These are phyloP conservation scores for Stephania japonica DNA, from an alignment of 164 flowering plant genomes.

Conservation along the genomic window DNA sequence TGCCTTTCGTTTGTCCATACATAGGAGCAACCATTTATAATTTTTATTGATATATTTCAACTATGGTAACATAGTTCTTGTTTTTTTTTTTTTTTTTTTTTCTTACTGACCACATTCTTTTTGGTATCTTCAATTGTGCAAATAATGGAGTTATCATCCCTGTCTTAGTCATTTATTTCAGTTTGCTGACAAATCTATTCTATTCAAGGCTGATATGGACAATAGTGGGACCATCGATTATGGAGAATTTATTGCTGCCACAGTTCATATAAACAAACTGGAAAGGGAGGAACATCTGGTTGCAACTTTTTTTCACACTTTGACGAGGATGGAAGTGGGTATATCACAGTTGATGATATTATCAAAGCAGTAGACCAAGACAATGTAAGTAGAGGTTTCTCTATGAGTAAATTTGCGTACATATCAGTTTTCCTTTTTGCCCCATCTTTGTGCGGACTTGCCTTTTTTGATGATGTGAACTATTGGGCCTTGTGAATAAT, in stretches of 20 bases:
- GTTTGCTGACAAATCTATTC: neutral
- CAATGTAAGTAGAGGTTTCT: constrained; percentile 46
- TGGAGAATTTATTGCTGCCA: constrained; percentile 93
- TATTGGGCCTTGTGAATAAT: neutral
- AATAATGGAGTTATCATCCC: neutral
- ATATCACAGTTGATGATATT: constrained; percentile 83
- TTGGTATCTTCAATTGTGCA: neutral
- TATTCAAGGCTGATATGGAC: constrained; percentile 85
- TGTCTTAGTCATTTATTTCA: neutral
- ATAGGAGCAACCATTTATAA: too few species aligned
- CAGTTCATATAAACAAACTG: constrained; percentile 84
- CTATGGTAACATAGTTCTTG: neutral
- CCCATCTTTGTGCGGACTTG: neutral
- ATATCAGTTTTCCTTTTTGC: neutral
- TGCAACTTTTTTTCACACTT: constrained; percentile 90
- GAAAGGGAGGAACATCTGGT: constrained; percentile 95
- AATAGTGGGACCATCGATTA: constrained; percentile 95
- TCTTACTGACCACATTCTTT: neutral
- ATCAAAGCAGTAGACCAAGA: constrained; percentile 96
- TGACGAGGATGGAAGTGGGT: constrained; percentile 95
- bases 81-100: too few species aligned
- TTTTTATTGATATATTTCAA: neutral
- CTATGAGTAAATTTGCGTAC: too few species aligned
- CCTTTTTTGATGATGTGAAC: neutral
- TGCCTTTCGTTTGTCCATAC: too few species aligned